phyloP scores from a whole-genome alignment of 164 flowering plant genomes.

The Aristolochia fimbriata region DNA sequence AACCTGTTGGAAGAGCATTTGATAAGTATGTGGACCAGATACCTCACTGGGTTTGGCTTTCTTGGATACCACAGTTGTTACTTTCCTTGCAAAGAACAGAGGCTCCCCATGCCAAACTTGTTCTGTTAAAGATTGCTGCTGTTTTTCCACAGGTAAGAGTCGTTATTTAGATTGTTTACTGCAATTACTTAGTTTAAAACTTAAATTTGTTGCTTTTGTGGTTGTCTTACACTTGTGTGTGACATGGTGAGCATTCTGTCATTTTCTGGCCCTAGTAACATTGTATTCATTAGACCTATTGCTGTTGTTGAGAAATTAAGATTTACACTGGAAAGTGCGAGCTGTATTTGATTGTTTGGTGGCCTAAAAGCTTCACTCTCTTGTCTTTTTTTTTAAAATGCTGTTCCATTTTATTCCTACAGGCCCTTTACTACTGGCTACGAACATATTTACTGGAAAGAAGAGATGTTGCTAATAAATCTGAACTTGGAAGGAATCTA shows the following conservation, averaged over 20 bases:
- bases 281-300: too few species aligned
- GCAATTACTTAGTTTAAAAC: too few species aligned
- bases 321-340: too few species aligned
- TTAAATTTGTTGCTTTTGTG: too few species aligned
- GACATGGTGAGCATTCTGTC: too few species aligned
- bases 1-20: slow-evolving; percentile 86
- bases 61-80: slow-evolving; percentile 94
- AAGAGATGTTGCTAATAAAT: slow-evolving; percentile 90
- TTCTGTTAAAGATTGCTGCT: slow-evolving; percentile 72
- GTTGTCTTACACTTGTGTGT: too few species aligned
- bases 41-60: slow-evolving; percentile 98
- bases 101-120: slow-evolving; percentile 92
- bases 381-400: background rate
- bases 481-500: slow-evolving; percentile 64
- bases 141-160: slow-evolving; percentile 80
- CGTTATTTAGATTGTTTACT: background rate
- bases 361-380: too few species aligned
- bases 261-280: too few species aligned
- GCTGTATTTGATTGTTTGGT: too few species aligned
- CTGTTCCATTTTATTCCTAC: slow-evolving; percentile 1
- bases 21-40: slow-evolving; percentile 87
- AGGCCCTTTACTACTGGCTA: slow-evolving; percentile 99
- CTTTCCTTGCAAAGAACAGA: slow-evolving; percentile 93
- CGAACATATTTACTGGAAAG: slow-evolving; percentile 97
- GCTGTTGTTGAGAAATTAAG: too few species aligned